These are phyloP conservation scores for Globisporangium cylindrosporum DNA, from an alignment of 352 stramenopile genomes.

Conservation along the genomic window DNA sequence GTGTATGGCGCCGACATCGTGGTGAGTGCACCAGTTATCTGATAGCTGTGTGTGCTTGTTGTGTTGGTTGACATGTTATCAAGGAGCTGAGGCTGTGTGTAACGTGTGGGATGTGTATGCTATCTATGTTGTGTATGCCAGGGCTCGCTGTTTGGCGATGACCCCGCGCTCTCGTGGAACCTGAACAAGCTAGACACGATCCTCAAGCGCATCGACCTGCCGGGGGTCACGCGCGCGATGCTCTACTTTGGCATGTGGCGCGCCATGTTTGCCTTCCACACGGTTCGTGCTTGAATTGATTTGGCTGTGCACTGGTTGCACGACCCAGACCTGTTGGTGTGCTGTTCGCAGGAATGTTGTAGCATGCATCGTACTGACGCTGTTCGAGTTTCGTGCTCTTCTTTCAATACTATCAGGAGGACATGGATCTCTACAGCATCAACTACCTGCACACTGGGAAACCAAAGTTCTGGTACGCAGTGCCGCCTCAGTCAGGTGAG, in stretches of 20 bases:
- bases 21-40: conserved; percentile 26
- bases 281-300: conserved; percentile 26
- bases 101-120: background rate
- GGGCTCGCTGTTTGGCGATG: conserved; percentile 83
- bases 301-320: background rate
- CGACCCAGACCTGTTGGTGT: background rate
- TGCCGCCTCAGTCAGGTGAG: conserved; percentile 72
- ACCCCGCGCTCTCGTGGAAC: conserved; percentile 79
- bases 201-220: conserved; percentile 72
- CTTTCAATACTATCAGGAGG: conserved; percentile 47
- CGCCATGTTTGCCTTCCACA: conserved; percentile 93
- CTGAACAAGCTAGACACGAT: conserved; percentile 87
- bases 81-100: background rate
- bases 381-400: background rate
- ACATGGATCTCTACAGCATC: conserved; percentile 94
- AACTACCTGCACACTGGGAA: conserved; percentile 93
- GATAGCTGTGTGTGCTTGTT: background rate
- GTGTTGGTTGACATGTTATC: background rate
- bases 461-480: conserved; percentile 92
- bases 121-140: conserved; percentile 12
- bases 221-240: conserved; percentile 89
- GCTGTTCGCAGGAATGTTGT: background rate
- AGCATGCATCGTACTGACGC: background rate
- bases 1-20: conserved; percentile 91
- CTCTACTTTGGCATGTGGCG: conserved; percentile 94